These are phyloP conservation scores for Physcia stellaris DNA, from an alignment of 495 filamentous ascomycete species.

Conservation along the genomic window DNA sequence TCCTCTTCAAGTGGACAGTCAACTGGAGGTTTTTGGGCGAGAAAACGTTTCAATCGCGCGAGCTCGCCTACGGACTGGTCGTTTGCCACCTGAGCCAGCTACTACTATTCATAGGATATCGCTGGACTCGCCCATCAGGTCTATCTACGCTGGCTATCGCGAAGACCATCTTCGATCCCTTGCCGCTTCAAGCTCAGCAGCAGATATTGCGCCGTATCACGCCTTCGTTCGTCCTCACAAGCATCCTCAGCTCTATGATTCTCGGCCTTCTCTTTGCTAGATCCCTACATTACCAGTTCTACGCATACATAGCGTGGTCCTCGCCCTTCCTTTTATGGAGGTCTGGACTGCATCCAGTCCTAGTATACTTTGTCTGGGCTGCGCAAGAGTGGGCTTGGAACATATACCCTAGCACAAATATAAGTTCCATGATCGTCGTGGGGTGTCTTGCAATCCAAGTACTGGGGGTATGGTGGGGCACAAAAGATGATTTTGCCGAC, in stretches of 20 bases:
- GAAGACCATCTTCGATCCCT: slow-evolving; percentile 30
- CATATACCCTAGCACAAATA: slow-evolving; percentile 76
- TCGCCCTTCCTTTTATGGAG: slow-evolving; percentile 87
- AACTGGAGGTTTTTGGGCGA: slow-evolving; percentile 93
- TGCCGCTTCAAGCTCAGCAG: slow-evolving; percentile 36
- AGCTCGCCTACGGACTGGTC: slow-evolving; percentile 57
- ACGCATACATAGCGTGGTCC: slow-evolving; percentile 81
- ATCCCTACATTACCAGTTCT: slow-evolving; percentile 94
- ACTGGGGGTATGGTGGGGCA: slow-evolving; percentile 46
- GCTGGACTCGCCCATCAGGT: slow-evolving; percentile 42
- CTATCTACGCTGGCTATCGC: slow-evolving; percentile 18
- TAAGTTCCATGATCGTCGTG: slow-evolving; percentile 68
- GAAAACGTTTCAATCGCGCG: slow-evolving; percentile 60
- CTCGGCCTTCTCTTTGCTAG: slow-evolving; percentile 85
- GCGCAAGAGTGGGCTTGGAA: slow-evolving; percentile 96
- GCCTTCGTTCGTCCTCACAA: slow-evolving; percentile 61
- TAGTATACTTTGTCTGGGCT: slow-evolving; percentile 62
- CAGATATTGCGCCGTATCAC: slow-evolving; percentile 46
- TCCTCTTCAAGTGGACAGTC: slow-evolving; percentile 96
- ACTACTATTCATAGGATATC: slow-evolving; percentile 38
- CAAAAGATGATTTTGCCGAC: slow-evolving; percentile 26
- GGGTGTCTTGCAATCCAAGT: slow-evolving; percentile 53
- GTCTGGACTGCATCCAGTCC: slow-evolving; percentile 55
- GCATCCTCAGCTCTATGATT: slow-evolving; percentile 63
- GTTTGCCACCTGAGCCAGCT: slow-evolving; percentile 54